Base-by-base conservation (phyloP, 208 protist genomes). In the Phytomonas serpens region DNA sequence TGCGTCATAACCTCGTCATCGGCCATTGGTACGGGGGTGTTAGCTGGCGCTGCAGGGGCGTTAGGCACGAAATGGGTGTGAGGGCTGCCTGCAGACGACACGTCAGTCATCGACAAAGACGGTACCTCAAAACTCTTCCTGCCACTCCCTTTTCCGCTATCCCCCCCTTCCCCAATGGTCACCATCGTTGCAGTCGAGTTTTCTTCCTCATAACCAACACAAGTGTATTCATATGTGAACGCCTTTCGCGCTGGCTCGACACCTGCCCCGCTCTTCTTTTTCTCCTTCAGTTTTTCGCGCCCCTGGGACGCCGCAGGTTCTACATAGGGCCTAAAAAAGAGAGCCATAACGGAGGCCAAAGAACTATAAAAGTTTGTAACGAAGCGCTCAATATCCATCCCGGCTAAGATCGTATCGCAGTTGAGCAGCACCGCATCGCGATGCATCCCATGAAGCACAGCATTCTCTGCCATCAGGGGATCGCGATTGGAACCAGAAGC, bases 401-500 rank as follows among this genome's bases (percentile, higher is more conserved):
- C 83, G 3, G 89, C 85, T 19, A 95, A 77, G 52, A 95, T 77
- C 13, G 88, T 90, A 62, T 95, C 90, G 74, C 87, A 87, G 78
- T 84, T 93, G 19, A 93, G 78, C 38, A 95, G 68, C 10, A 95
- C 61, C 23, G 82, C 86, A 67, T 95, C 90, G 29, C 90, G 83
- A 38, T 69, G 77, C 57, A 87, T 62, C 19, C 75, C 77, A 27
- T 79, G 78, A 70, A 83, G 76, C 57, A 69, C 77, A 33, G 76
- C 31, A 36, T 76, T 76, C 74, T 87, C 79, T 19, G 69, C 64
- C 73, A 73, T 77, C 31, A 86, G 74, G 32, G 81, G 78, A 42
- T 87, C 70, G 19, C 76, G 77, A 38, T 67, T 72, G 42, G 29
- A 42, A 27, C 61, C 40, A 31, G 33, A 38, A 63, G 7, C 19